Evolutionary conservation across 2,329 filamentous ascomycete genomes (phyloP), one percentile per base, ranked within the genome.

Genomic region (Cercospora sp.): DNA sequence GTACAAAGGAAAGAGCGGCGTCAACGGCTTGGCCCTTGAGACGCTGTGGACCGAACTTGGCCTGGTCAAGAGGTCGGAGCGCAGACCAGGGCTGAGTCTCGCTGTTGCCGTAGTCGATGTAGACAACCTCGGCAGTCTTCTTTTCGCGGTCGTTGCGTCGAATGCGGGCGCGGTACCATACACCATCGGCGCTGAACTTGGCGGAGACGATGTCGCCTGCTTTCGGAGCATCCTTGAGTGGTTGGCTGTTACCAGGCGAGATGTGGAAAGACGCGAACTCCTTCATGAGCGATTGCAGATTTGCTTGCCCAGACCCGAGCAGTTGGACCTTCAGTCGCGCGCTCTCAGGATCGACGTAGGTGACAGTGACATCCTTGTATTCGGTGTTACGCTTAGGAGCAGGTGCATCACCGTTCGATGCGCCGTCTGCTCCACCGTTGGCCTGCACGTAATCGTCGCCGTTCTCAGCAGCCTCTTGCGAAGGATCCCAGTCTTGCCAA

Each of bases 31-130:
- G 95, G 0, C 92, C 83, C 81, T 91, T 94, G 68, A 99, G 88
- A 80, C 91, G 94, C 79, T 93, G 88, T 4, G 87, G 83, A 51
- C 88, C 87, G 84, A 98, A 99, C 75, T 94, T 90, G 16, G 87
- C 81, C 77, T 92, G 89, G 61, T 89, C 87, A 60, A 99, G 87
- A n/a, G 93, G 85, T 30, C 95, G 91, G 53, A 99, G 88, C 72
- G 87, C 86, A 26, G 89, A 87, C 93, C 94, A 99, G 0, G 94
- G 87, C 66, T 96, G 85, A 77, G 89, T 90, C 81, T 99, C 95
- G 65, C 88, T 90, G 85, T 99, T 99, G 75, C 95, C 95, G 80
- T 96, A 99, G 83, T 99, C 95, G 70, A 99, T 88, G 81, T 97
- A 99, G 57, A 96, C 83, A 28, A 99, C 90, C 80, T 99, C 95